Evolutionary conservation across 768 basidiomycete genomes (phyloP).

Genomic region (Lyophyllum atratum): DNA sequence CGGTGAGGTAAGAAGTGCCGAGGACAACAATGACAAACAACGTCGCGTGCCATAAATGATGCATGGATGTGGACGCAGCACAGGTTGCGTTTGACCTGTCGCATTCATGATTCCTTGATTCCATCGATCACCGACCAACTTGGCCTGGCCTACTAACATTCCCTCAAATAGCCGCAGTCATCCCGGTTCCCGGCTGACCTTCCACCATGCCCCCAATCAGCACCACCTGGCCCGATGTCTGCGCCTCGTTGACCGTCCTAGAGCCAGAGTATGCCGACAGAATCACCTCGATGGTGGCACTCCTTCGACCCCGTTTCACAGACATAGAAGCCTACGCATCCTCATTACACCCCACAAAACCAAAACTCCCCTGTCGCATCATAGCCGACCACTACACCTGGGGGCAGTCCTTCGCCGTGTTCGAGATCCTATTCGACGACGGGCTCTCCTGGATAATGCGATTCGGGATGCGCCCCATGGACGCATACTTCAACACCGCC

Average conservation of each 20-base stretch:
- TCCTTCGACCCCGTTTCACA: constrained; percentile 31
- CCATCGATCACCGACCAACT: neutral
- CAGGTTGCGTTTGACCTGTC: neutral
- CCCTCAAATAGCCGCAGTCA: neutral
- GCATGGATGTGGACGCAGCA: neutral
- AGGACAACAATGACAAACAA: no score
- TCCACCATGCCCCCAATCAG: constrained; percentile 32
- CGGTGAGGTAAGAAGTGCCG: no score
- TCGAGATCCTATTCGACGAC: constrained; percentile 34
- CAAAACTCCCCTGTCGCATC: constrained; percentile 28
- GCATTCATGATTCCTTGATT: neutral
- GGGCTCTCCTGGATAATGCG: constrained; percentile 40
- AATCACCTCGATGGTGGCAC: constrained; percentile 37
- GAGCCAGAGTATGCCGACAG: constrained; percentile 35
- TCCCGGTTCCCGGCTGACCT: neutral
- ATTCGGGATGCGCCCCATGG: constrained; percentile 41
- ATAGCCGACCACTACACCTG: constrained; percentile 38
- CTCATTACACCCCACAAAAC: constrained; percentile 32
- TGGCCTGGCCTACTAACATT: neutral
- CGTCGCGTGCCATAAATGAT: neutral
- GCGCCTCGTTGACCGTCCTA: constrained; percentile 34
- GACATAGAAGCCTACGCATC: constrained; percentile 34
- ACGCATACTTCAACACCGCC: constrained; percentile 42
- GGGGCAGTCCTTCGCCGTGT: constrained; percentile 43
- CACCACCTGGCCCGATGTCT: constrained; percentile 39